Percentiles rank a stretch among this genome's conserved stretches.
Evolutionary conservation across 2,329 filamentous ascomycete species (phyloP).

Genomic region (Paracamarosporium sp.): DNA sequence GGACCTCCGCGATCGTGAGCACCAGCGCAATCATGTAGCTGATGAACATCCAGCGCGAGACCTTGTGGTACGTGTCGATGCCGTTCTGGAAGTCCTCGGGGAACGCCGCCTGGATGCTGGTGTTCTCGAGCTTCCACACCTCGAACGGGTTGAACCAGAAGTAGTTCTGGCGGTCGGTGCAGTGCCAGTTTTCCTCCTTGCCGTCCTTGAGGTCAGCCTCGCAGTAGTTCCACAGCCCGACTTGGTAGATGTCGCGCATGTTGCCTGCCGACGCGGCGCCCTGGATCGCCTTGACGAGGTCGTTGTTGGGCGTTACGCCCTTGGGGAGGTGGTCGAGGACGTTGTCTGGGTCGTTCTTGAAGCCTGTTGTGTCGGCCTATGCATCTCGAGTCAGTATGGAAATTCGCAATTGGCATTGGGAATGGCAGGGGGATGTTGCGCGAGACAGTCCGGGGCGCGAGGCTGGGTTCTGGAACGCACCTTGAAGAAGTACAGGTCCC

Average conservation of each 20-base stretch:
- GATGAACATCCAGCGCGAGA: constrained; percentile 83
- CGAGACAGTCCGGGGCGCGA: constrained; percentile 49
- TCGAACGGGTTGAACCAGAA: constrained; percentile 79
- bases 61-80: constrained; percentile 74
- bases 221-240: constrained; percentile 91
- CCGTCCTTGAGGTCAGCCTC: constrained; percentile 62
- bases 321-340: constrained; percentile 36
- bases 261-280: constrained; percentile 41
- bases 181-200: constrained; percentile 61
- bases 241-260: constrained; percentile 77
- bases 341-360: constrained; percentile 59
- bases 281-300: constrained; percentile 50
- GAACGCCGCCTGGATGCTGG: constrained; percentile 60
- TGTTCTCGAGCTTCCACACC: constrained; percentile 66
- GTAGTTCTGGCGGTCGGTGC: constrained; percentile 73
- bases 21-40: constrained; percentile 78
- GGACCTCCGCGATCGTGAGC: constrained; percentile 72
- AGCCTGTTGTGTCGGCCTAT: constrained; percentile 53
- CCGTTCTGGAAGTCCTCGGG: constrained; percentile 71
- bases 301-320: constrained; percentile 40
- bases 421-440: constrained; percentile 20
- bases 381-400: constrained; percentile 20
- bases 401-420: constrained; percentile 1
- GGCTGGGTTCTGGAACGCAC: constrained; percentile 50
- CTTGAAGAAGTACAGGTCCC: constrained; percentile 63